Evolutionary conservation across 108 stramenopile species (phyloP), one percentile per base, ranked within the genome.

Genomic region (Cyclotella baltica): DNA sequence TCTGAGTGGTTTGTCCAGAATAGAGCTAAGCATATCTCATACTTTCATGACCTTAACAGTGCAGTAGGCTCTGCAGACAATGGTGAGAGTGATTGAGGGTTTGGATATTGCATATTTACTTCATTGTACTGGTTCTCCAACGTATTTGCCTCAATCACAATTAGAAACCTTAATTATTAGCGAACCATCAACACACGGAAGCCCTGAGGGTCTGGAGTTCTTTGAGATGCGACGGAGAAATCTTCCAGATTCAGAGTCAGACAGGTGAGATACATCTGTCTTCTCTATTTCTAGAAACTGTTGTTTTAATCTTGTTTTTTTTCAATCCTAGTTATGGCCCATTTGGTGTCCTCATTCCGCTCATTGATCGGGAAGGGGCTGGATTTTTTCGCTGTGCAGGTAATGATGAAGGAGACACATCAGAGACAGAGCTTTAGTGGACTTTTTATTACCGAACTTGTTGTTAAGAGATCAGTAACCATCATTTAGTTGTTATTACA

Each of bases 161-260:
- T 56, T 23, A 56, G 33, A 31, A 22, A 61, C 59, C 11, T 34
- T 61, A n/a, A 31, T 61, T 0, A 61, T 61, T 11, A 61, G 59
- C 34, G 30, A 31, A 18, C 59, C 59, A 33, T 31, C 59, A 8
- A 61, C 31, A 18, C 4, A 31, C 31, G 47, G 57, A 5, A 53
- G 70, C 35, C 75, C 75, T 0, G 81, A 38, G 5, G 70, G 75
- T 2, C 50, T 76, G 0, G 70, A 71, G 8, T 76, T 75, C 35
- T 83, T 50, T 34, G 81, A 83, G 55, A 76, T 72, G 70, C 34
- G 81, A 20, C 70, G 81, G 19, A 63, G 75, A 63, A 83, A 77
- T 33, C 13, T 31, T 33, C 31, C 13, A 34, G 30, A 4, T 1
- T 31, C 30, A 61, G 59, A 33, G 13, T 30, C 19, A 33, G 30